Evolutionary conservation across 1,284 basidiomycete species (phyloP), one percentile per base, ranked within the genome.

Genomic region (Entoloma clypeatum): DNA sequence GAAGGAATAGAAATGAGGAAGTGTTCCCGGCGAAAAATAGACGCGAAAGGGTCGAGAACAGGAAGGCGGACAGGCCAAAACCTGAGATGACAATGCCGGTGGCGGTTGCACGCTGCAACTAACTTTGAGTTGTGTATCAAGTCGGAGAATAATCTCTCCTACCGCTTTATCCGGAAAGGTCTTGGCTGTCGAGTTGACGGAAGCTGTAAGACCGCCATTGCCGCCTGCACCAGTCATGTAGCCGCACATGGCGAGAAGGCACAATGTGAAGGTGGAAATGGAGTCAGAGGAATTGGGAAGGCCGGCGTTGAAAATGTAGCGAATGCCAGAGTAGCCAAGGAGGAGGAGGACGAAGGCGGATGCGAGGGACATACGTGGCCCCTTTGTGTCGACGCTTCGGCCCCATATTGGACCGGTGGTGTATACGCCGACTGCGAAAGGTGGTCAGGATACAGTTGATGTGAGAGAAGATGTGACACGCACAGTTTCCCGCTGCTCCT

Each of bases 401-500:
- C 85, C 85, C 74, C 74, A 79, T 19, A 77, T 40, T 8, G 79
- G 81, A 0, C 74, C 76, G 7, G 63, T 68, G 34, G 62, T 65
- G 47, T 77, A 75, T 3, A 72, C 68, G 3, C 75, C 77, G 34
- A 76, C 79, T 82, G 43, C 19, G 21, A 6, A 17, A 27, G 3
- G 26, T 21, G 2, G 17, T 34, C 10, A 28, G 17, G 7, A 13
- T 8, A 14, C 11, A 14, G n/a, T 21, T 1, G 18, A 26, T 14
- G 34, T 13, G 5, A 33, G 5, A 30, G 7, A 19, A 39, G 26
- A 57, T 13, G 8, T 52, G n/a, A 7, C 1, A 54, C 72, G 39
- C 47, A 81, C 81, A 57, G 51, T 84, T 86, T 36, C 81, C 83
- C 3, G 77, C 77, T 9, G 83, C 63, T 7, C 79, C 86, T 18